These are phyloP conservation scores for Ascochyta pisi DNA, from an alignment of 2,329 filamentous ascomycete species.

Conservation along the genomic window DNA sequence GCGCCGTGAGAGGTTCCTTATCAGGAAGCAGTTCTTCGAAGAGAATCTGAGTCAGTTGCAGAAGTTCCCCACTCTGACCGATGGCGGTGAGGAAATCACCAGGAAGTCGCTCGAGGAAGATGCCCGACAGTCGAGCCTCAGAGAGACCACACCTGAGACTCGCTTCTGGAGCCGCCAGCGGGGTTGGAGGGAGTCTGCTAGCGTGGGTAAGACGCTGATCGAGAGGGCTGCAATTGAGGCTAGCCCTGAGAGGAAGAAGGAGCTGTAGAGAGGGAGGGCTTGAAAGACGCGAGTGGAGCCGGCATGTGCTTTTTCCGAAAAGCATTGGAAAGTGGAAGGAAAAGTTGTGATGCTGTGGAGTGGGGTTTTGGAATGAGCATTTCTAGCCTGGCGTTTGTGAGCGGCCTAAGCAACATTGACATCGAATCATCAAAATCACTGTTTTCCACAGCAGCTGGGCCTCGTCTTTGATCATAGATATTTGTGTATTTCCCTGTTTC, in stretches of 20 bases:
- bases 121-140: conserved; percentile 50
- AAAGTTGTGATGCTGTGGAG: not conserved
- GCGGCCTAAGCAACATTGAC: conserved; percentile 11
- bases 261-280: conserved; percentile 23
- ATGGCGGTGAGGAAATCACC: conserved; percentile 66
- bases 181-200: conserved; percentile 58
- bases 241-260: conserved; percentile 49
- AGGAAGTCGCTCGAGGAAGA: conserved; percentile 69
- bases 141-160: conserved; percentile 52
- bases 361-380: conserved; percentile 16
- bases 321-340: not conserved
- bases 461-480: not conserved
- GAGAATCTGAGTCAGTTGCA: conserved; percentile 69
- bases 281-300: not conserved
- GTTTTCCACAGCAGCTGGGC: not conserved
- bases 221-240: conserved; percentile 44
- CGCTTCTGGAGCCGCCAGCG: conserved; percentile 62
- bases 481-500: conserved; percentile 20
- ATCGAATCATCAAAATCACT: not conserved
- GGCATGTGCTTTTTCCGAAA: no score
- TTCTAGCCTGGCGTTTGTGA: conserved; percentile 22
- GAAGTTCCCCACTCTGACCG: conserved; percentile 49
- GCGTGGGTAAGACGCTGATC: conserved; percentile 60
- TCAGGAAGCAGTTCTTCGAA: conserved; percentile 80
- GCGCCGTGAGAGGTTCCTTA: conserved; percentile 77